A percentile compares a stretch with the other conserved stretches of the same genome.
Conservation (phyloP, 2,329 filamentous ascomycete species). For the Apiospora phragmitis region DNA sequence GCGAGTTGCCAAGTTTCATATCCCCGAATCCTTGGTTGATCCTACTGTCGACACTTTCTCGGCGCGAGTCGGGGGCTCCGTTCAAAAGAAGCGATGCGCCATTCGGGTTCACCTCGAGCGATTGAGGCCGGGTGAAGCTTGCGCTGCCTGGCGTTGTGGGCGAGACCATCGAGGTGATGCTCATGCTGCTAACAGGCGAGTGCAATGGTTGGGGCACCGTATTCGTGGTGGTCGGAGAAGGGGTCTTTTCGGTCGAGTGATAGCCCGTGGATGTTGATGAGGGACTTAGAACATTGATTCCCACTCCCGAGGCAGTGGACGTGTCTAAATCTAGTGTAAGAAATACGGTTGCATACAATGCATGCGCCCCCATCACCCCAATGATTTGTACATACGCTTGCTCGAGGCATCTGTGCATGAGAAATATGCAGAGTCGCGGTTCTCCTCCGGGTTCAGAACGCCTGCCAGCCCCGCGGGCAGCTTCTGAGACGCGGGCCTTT, state of each 20-base stretch:
- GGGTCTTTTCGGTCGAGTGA: conserved; percentile 61
- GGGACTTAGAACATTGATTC: conserved; percentile 39
- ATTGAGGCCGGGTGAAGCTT: conserved; percentile 45
- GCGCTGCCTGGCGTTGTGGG: conserved; percentile 51
- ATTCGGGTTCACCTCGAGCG: conserved; percentile 40
- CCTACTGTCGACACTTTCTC: conserved; percentile 79
- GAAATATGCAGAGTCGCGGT: conserved; percentile 54
- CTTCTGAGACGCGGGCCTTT: conserved; percentile 42
- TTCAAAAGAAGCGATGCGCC: conserved; percentile 34
- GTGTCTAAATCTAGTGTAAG: conserved; percentile 35
- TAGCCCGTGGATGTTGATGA: conserved; percentile 44
- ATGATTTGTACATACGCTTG: conserved; percentile 44
- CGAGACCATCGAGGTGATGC: conserved; percentile 65
- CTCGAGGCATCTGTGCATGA: conserved; percentile 50
- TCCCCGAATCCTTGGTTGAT: conserved; percentile 73
- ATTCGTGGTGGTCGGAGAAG: conserved; percentile 57
- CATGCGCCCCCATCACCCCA: neutral
- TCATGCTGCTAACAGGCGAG: conserved; percentile 64
- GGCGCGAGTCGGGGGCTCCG: conserved; percentile 54
- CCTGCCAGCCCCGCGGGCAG: conserved; percentile 49
- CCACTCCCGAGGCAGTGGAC: conserved; percentile 46
- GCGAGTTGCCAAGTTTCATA: conserved; percentile 68
- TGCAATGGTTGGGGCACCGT: conserved; percentile 52
- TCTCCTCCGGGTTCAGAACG: conserved; percentile 53
- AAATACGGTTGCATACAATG: neutral